phyloP scores from a whole-genome alignment of 129 eudicot species.

The Saposhnikovia divaricata region DNA sequence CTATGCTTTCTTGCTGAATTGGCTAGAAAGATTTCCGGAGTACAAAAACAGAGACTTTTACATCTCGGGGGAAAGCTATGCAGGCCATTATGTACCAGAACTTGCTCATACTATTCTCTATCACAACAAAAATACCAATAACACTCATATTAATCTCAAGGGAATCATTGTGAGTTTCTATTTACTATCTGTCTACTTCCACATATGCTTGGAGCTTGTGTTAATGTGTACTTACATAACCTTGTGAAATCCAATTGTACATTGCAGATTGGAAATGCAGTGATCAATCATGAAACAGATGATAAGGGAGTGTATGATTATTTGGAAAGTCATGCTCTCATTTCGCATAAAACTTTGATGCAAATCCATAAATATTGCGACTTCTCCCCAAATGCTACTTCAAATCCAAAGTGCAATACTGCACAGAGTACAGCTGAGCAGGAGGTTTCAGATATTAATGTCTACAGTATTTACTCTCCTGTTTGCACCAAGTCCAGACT shows the following conservation, averaged over 20 bases:
- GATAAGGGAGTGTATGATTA: conserved; percentile 65
- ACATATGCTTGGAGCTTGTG: neutral
- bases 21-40: conserved; percentile 4
- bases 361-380: conserved; percentile 45
- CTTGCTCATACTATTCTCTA: conserved; percentile 3
- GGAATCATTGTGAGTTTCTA: neutral
- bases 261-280: conserved; percentile 84
- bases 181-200: neutral
- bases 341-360: conserved; percentile 48
- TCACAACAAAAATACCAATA: neutral
- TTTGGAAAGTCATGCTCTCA: conserved; percentile 64
- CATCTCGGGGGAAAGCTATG: conserved; percentile 3
- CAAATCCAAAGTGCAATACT: conserved; percentile 28
- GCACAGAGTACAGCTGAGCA: conserved; percentile 24
- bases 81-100: conserved; percentile 8
- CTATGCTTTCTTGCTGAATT: neutral
- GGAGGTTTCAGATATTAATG: conserved; percentile 27
- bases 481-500: conserved; percentile 43
- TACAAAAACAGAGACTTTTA: conserved; percentile 3
- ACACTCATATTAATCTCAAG: neutral
- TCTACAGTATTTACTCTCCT: conserved; percentile 74
- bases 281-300: conserved; percentile 67
- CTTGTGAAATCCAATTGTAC: neutral
- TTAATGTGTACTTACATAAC: neutral
- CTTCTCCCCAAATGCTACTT: conserved; percentile 42